Conservation (phyloP, 257 asterid genomes). For the Gardenia jasminoides region DNA sequence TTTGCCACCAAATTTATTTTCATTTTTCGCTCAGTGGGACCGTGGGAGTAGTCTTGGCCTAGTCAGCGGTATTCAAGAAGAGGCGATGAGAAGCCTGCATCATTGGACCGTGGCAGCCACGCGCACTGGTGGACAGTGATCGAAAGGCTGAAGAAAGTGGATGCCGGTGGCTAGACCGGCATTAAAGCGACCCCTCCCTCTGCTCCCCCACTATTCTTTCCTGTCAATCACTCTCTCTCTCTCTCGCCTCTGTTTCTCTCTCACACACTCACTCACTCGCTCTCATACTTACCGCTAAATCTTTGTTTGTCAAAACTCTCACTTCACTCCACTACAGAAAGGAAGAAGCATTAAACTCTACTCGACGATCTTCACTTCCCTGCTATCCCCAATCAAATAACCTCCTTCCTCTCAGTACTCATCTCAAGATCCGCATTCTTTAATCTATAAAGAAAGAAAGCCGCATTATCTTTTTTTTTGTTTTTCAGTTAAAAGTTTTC, state of each 20-base stretch:
- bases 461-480: background rate
- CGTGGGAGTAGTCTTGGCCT: no score
- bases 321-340: background rate
- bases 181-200: slow-evolving; percentile 18
- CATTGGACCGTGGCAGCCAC: slow-evolving; percentile 21
- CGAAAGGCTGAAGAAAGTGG: slow-evolving; percentile 19
- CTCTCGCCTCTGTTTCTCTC: no score
- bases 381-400: slow-evolving; percentile 7
- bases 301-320: slow-evolving; percentile 1
- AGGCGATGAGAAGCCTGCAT: no score
- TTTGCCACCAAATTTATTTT: no score
- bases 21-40: no score
- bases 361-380: slow-evolving; percentile 17
- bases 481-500: background rate
- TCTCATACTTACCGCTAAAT: slow-evolving; percentile 9
- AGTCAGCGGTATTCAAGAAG: no score
- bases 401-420: background rate
- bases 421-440: slow-evolving; percentile 12
- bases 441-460: background rate
- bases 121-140: slow-evolving; percentile 16
- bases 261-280: slow-evolving; percentile 6
- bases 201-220: background rate
- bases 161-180: slow-evolving; percentile 36
- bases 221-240: background rate
- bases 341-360: background rate